Base-by-base conservation (phyloP, 495 filamentous ascomycete genomes). In the Letharia columbiana region DNA sequence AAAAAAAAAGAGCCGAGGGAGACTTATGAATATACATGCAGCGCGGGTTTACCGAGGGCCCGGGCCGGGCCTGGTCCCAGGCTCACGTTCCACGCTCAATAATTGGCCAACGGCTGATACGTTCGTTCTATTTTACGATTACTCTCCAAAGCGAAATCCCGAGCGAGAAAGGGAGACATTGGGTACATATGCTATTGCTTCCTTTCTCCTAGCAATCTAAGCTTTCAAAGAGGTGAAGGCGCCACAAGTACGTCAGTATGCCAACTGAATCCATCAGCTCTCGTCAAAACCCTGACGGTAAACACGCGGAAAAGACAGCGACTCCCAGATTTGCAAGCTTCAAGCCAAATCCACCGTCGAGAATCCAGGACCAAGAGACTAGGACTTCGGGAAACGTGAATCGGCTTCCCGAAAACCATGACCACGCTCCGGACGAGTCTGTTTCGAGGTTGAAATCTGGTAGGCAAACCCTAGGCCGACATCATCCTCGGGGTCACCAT, bases 321-420 rank as follows among this genome's bases (percentile, higher is more conserved):
- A 77, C 87, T 63, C 88, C 88, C 41, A 88, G 83, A 54, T 91
- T 91, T 68, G 78, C 79, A 54, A 90, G 87, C 67, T 91, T 80
- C 86, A 82, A 67, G 80, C 83, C 45, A 82, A 81, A 58, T 66
- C 72, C 63, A 66, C 75, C 54, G 60, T 72, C 61, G 28, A 20
- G 20, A 17, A 41, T 49, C 23, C 41, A 59, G 31, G 7, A 45
- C 8, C 39, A 37, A 12, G 33, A 37, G 5, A 57, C 13, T 4
- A 37, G 13, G 0, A 15, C 3, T 37, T 4, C 33, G 37, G 54
- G n/a, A 35, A 37, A 20, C 15, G 8, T n/a, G 1, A 5, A 57
- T 4, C 15, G 13, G 15, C 52, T 33, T 35, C 52, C 52, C 15
- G 18, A 56, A 35, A 6, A 18, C 31, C 4, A 33, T 33, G 17